Evolutionary conservation across 2,329 filamentous ascomycete genomes (phyloP), one percentile per base, ranked within the genome.

Genomic region (Dactylellina sp.): DNA sequence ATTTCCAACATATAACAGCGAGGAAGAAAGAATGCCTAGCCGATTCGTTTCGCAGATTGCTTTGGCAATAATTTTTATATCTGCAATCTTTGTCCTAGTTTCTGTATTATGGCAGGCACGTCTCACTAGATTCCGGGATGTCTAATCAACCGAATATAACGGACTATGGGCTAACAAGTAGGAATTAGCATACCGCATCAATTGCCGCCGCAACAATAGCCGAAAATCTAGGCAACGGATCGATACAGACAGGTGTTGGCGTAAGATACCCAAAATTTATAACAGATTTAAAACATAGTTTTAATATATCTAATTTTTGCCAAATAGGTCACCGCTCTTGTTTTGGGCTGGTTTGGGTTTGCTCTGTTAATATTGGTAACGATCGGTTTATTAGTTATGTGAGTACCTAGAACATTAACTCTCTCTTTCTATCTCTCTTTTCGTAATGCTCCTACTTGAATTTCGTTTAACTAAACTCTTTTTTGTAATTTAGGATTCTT

Each of bases 281-380:
- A 40, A 37, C 18, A 22, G 11, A 28, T n/a, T n/a, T n/a, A n/a
- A n/a, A n/a, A n/a, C n/a, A n/a, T n/a, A n/a, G n/a, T n/a, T n/a
- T n/a, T n/a, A n/a, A n/a, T n/a, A n/a, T n/a, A n/a, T n/a, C n/a
- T n/a, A n/a, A n/a, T n/a, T n/a, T n/a, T n/a, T n/a, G n/a, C n/a
- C n/a, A 7, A 18, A 7, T 49, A 74, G 70, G 70, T 74, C 39
- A 91, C 90, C 40, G 94, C 95, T 65, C 98, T 99, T 92, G 91
- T 97, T 16, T 85, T 99, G 79, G 95, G 95, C 71, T 99, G 95
- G 95, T 98, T 99, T 82, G 91, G 92, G 44, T 98, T 99, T 80
- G 90, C 91, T 20, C 82, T 98, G 60, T 85, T 99, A 76, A 96
- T 99, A 78, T 90, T 98, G 75, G 94, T 98, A 60, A 98, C 94